Percentiles rank a stretch among this genome's conserved stretches.
Evolutionary conservation across 345 rosid species (phyloP).

Genomic region (Rhodamnia rubescens): DNA sequence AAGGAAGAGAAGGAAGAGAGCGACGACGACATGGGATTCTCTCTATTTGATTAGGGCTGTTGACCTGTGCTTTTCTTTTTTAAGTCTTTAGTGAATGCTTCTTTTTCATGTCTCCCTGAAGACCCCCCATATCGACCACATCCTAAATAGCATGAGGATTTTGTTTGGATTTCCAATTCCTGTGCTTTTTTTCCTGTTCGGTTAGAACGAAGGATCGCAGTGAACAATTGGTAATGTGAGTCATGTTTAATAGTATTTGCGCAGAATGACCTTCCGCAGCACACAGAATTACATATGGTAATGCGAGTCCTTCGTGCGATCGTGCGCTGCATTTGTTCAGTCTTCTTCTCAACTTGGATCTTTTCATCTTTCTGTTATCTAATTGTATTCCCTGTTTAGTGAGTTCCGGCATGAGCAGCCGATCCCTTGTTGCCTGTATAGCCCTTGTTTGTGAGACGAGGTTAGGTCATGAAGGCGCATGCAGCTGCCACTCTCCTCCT

Average conservation of each 20-base stretch:
- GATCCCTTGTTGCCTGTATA: not conserved
- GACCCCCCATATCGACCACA: not conserved
- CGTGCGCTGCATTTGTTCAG: not conserved
- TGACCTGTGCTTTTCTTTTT: not conserved
- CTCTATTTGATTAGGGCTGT: conserved; percentile 40
- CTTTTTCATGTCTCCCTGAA: not conserved
- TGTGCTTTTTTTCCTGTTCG: not conserved
- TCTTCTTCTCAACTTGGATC: not conserved
- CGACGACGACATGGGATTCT: conserved; percentile 64
- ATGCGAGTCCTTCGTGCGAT: not conserved
- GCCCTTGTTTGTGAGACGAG: too few relatives aligned
- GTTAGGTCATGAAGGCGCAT: too few relatives aligned
- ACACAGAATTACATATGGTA: too few relatives aligned
- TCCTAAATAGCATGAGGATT: not conserved
- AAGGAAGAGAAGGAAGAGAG: conserved; percentile 56
- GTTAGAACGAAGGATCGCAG: not conserved
- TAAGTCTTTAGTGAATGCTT: not conserved
- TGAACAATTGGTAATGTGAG: not conserved
- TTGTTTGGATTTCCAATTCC: not conserved
- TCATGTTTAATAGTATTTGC: not conserved
- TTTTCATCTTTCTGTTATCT: not conserved
- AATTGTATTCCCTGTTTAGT: not conserved
- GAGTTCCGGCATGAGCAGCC: not conserved
- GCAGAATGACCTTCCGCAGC: not conserved
- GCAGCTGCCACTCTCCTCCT: not conserved